phyloP scores from a whole-genome alignment of 306 rosid genomes.

The Quercus rubra region DNA sequence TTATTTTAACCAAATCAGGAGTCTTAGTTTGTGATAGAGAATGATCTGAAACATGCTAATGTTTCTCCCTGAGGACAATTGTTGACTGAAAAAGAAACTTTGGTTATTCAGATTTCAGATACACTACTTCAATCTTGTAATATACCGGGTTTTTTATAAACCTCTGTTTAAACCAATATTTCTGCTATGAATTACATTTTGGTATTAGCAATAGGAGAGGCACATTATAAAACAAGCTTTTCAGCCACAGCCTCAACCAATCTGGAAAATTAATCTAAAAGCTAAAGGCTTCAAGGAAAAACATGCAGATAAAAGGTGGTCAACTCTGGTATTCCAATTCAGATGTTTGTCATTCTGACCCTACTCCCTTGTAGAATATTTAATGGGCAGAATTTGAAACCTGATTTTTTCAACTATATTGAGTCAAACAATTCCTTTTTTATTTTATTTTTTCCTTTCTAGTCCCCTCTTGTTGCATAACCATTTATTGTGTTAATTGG shows the following conservation, averaged over 20 bases:
- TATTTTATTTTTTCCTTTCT: not conserved
- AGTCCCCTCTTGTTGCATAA: not conserved
- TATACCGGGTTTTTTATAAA: too few relatives aligned
- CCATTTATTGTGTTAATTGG: not conserved
- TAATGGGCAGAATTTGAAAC: not conserved
- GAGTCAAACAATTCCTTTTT: not conserved
- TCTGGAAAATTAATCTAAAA: not conserved
- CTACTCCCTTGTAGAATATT: not conserved
- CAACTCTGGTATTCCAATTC: not conserved
- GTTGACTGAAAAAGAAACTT: not conserved
- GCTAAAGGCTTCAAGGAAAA: not conserved
- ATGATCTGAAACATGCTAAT: not conserved
- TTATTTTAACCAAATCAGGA: constrained; percentile 14
- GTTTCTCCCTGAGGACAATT: not conserved
- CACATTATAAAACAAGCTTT: not conserved
- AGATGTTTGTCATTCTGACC: not conserved
- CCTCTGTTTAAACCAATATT: too few relatives aligned
- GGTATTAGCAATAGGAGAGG: too few relatives aligned
- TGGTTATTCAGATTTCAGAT: too few relatives aligned
- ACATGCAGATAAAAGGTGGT: not conserved
- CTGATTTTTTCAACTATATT: not conserved
- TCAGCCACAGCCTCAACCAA: not conserved
- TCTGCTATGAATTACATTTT: too few relatives aligned
- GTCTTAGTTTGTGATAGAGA: not conserved
- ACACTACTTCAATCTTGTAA: too few relatives aligned